Percentiles rank a stretch among this genome's conserved stretches.
phyloP scores from a whole-genome alignment of 495 filamentous ascomycete species.

The Daldinia loculata region DNA sequence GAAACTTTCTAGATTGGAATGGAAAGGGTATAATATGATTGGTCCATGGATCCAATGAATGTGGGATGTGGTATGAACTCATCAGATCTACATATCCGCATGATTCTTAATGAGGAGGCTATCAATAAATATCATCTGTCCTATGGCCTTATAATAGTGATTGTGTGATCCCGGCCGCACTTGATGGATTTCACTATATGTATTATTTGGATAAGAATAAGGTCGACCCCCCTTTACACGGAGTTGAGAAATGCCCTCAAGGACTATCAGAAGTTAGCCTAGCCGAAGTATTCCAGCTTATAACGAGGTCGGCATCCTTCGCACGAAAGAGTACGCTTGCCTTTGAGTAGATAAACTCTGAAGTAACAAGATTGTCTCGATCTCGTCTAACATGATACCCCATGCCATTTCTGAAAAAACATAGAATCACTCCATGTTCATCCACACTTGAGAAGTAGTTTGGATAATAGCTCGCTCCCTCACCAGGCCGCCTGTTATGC shows the following conservation, averaged over 20 bases:
- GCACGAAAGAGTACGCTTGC: background rate
- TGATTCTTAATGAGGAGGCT: background rate
- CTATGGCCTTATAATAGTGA: too few species aligned
- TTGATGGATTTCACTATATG: too few species aligned
- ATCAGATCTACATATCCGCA: constrained; percentile 1
- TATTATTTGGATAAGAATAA: too few species aligned
- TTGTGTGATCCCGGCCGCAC: too few species aligned
- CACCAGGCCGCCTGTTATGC: background rate
- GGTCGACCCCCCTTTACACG: too few species aligned
- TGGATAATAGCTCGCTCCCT: background rate
- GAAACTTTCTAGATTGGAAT: background rate
- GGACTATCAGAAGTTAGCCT: too few species aligned
- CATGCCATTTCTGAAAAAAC: background rate
- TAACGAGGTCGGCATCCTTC: background rate
- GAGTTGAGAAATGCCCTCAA: too few species aligned
- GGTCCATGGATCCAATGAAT: background rate
- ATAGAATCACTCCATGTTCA: background rate
- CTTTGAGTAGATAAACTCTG: background rate
- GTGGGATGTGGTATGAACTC: background rate
- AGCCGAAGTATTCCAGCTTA: background rate
- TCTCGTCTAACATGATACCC: background rate
- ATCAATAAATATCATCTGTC: too few species aligned
- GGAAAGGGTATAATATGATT: background rate
- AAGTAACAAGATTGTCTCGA: background rate
- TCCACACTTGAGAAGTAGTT: background rate